Conservation (phyloP, 768 basidiomycete species). For the Phylloporus arenicola region DNA sequence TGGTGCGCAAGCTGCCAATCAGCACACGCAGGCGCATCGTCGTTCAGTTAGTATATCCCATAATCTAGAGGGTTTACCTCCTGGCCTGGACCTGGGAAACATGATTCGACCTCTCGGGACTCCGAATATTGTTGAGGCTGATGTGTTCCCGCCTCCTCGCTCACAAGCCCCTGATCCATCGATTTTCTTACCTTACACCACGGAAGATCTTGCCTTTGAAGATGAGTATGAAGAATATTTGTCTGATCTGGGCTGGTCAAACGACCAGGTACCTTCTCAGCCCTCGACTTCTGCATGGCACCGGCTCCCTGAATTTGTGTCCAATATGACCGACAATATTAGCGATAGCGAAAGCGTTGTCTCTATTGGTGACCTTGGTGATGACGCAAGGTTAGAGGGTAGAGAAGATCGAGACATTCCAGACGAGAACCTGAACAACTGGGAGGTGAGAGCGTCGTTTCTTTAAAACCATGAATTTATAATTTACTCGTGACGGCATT, state of each 20-base stretch:
- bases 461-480: not conserved
- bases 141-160: slow-evolving; percentile 93
- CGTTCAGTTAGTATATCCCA: slow-evolving; percentile 82
- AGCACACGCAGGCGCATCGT: slow-evolving; percentile 59
- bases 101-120: slow-evolving; percentile 73
- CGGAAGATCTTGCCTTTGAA: slow-evolving; percentile 92
- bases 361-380: slow-evolving; percentile 82
- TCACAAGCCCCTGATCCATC: slow-evolving; percentile 80
- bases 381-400: slow-evolving; percentile 65
- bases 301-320: slow-evolving; percentile 71
- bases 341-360: slow-evolving; percentile 94
- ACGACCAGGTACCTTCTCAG: slow-evolving; percentile 44
- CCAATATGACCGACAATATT: slow-evolving; percentile 80
- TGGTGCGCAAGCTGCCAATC: slow-evolving; percentile 49
- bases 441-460: slow-evolving; percentile 66
- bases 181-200: slow-evolving; percentile 84
- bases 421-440: slow-evolving; percentile 87
- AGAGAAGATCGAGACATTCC: slow-evolving; percentile 56
- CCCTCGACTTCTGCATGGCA: slow-evolving; percentile 66
- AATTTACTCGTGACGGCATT: slow-evolving; percentile 1
- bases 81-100: slow-evolving; percentile 68
- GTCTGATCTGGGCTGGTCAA: slow-evolving; percentile 77
- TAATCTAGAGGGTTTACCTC: slow-evolving; percentile 69
- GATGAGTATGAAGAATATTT: slow-evolving; percentile 97
- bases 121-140: slow-evolving; percentile 73